Base-by-base conservation (phyloP, 2,329 filamentous ascomycete genomes). In the Drechslerella stenobrocha region DNA sequence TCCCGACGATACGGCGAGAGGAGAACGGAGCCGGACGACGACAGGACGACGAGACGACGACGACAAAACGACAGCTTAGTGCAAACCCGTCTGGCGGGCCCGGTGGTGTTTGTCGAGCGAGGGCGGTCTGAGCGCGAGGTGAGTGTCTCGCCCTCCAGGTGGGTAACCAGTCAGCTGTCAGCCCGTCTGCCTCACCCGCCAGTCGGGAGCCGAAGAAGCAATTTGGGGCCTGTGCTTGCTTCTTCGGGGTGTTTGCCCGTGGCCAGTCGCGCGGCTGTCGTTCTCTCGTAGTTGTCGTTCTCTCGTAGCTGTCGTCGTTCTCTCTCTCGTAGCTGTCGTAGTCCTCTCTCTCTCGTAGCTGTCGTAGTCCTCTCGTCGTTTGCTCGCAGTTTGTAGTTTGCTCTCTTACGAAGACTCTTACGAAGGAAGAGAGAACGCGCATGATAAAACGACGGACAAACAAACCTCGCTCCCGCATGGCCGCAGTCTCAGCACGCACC, bases 121-220 rank as follows among this genome's bases (percentile, higher is more conserved):
- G 15, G 52, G 23, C 46, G 18, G n/a, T 47, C 28, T 52, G 45
- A 55, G 63, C 48, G 63, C 60, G 63, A 67, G 63, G 50, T 55
- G 63, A 67, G 63, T 67, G 63, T 67, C 63, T 67, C 35, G 63
- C 63, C 63, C 63, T 67, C 55, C 55, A 50, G 50, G 55, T 67
- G 63, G 63, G 63, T 67, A 67, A 67, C 63, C 63, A 67, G 63
- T 67, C 63, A 67, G 55, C 55, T 67, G 63, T 67, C 63, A 67
- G 63, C 35, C 63, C 63, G 63, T 67, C 63, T 67, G 63, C 63
- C 63, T 67, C 63, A 67, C 63, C 63, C 63, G 63, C 52, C 63
- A 60, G 55, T 67, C 55, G 63, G 63, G 28, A 60, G 63, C 50
- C n/a, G 48, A 67, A 67, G 55, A 67, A 67, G 63, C 60, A 67